phyloP scores from a whole-genome alignment of 257 asterid species.

The Forsythia suspensa region DNA sequence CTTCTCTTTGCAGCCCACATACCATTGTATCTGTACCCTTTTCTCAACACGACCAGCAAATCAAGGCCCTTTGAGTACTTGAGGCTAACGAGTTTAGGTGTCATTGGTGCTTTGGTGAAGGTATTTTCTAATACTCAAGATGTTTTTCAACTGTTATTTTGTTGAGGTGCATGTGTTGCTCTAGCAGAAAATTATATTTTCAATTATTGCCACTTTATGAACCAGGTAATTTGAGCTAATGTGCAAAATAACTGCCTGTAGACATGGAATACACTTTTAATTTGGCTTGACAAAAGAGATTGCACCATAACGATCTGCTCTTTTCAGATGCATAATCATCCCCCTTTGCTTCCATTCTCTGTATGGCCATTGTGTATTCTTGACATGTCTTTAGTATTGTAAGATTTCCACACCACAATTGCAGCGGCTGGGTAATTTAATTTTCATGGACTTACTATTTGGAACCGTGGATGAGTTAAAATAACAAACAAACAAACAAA shows the following conservation, averaged over 20 bases:
- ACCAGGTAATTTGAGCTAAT: not conserved
- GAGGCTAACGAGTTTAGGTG: conserved; percentile 96
- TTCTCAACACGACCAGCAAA: conserved; percentile 89
- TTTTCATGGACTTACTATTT: not conserved
- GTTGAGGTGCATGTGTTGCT: not conserved
- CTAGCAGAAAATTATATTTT: not conserved
- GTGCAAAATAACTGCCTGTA: too few species aligned
- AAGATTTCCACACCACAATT: not conserved
- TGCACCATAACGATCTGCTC: not conserved
- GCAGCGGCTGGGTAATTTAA: not conserved
- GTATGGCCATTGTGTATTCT: not conserved
- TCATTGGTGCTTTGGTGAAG: conserved; percentile 97
- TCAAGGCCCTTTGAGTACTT: conserved; percentile 92
- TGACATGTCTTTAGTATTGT: not conserved
- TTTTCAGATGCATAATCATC: not conserved
- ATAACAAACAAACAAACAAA: not conserved
- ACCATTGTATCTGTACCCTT: conserved; percentile 86
- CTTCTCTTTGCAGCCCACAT: conserved; percentile 73
- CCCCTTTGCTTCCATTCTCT: not conserved
- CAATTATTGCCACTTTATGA: not conserved
- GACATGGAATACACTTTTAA: too few species aligned
- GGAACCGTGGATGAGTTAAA: not conserved
- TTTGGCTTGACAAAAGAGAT: not conserved
- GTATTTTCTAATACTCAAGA: conserved; percentile 34
- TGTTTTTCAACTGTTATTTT: not conserved